Evolutionary conservation across 2,329 filamentous ascomycete species (phyloP), one percentile per base, ranked within the genome.

Genomic region (Colletotrichum tofieldiae): DNA sequence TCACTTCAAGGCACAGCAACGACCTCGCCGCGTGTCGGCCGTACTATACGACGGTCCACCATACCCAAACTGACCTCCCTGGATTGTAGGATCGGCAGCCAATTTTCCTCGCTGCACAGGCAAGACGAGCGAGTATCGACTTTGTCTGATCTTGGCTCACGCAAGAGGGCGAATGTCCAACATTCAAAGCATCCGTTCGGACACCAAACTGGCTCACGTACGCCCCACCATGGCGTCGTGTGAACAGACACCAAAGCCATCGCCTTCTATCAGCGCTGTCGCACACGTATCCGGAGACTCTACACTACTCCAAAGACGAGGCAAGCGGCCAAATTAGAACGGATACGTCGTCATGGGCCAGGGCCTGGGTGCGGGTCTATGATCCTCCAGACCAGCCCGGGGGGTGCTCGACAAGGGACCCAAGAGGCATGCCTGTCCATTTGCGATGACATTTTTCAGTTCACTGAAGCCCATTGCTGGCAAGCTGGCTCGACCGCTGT

Each of bases 291-390:
- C 47, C 47, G 7, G 23, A 26, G 12, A 14, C 14, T 51, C 47
- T 12, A 2, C 23, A 26, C 23, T 26, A 55, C 29, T 55, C 16
- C 20, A 20, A n/a, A 14, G 9, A 29, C 9, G 29, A 60, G 12
- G 3, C 39, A 45, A 43, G 8, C 18, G 23, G n/a, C 54, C 45
- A n/a, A 37, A 26, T 51, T n/a, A 11, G 45, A 41, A 6, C 7
- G 14, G 9, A 62, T 23, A 35, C 58, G 26, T 29, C 23, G 41
- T 23, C 29, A 18, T 11, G 43, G 29, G 14, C 29, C 29, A 23
- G 14, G 43, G 43, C 56, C 29, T 23, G 16, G 39, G 18, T 59
- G 56, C 7, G 58, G 29, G 58, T 47, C 58, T 62, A 29, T 32
- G 45, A 62, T 39, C n/a, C 43, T 39, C 32, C 32, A 39, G 43